phyloP scores from a whole-genome alignment of 169 alveolate species.

The Eimeria maxima region DNA sequence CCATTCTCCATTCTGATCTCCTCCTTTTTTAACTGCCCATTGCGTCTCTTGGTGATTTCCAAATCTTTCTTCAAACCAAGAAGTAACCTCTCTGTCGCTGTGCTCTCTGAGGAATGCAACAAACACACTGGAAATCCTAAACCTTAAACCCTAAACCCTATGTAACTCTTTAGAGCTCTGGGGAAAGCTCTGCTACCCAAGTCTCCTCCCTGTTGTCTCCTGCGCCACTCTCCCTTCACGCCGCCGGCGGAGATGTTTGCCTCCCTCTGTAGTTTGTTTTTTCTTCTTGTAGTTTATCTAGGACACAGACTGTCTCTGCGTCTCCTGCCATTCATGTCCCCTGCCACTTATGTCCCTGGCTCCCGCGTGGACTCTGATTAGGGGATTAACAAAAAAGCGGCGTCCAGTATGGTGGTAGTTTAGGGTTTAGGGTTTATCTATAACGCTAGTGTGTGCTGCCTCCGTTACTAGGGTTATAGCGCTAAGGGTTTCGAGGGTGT shows the following conservation, averaged over 20 bases:
- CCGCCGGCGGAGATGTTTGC: neutral
- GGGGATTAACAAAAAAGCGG: too few relatives aligned
- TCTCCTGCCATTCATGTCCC: too few relatives aligned
- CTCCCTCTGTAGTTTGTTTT: neutral
- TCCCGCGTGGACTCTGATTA: too few relatives aligned
- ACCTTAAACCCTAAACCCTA: too few relatives aligned
- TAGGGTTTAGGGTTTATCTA: neutral
- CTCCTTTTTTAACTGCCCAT: constrained; percentile 81
- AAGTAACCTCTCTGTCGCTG: constrained; percentile 65
- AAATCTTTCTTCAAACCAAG: constrained; percentile 79
- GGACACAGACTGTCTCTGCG: too few relatives aligned
- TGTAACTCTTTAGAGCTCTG: too few relatives aligned
- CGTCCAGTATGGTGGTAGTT: too few relatives aligned
- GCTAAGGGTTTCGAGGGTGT: neutral
- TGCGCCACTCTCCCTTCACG: neutral
- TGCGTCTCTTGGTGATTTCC: constrained; percentile 41
- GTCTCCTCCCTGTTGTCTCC: neutral
- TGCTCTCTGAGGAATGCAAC: neutral
- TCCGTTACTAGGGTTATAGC: too few relatives aligned
- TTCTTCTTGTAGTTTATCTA: too few relatives aligned
- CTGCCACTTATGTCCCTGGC: too few relatives aligned
- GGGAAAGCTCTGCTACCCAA: neutral
- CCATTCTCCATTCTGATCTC: constrained; percentile 76
- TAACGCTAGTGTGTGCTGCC: too few relatives aligned
- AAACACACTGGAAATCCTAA: too few relatives aligned